Conservation (phyloP, 495 filamentous ascomycete species). For the Penicillium longicatenatum region DNA sequence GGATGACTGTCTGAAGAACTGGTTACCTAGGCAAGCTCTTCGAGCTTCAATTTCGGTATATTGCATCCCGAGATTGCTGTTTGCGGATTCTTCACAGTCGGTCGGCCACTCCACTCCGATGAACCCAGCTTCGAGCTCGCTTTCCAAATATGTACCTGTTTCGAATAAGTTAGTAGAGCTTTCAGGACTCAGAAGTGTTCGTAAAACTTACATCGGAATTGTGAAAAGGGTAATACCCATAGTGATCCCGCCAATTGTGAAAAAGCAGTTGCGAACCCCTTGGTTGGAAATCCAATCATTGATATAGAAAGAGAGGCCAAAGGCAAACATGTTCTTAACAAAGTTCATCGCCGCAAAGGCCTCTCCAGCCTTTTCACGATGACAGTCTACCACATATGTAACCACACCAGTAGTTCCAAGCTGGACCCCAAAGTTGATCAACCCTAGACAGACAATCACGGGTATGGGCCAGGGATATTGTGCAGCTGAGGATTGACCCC, state of each 20-base stretch:
- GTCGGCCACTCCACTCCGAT: conserved; percentile 27
- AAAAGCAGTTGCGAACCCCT: conserved; percentile 40
- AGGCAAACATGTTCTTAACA: conserved; percentile 43
- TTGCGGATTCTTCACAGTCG: conserved; percentile 11
- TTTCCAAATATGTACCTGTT: conserved; percentile 36
- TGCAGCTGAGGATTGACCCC: conserved; percentile 34
- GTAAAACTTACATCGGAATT: conserved; percentile 37
- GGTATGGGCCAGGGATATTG: conserved; percentile 40
- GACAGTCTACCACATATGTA: conserved; percentile 45
- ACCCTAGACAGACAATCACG: conserved; percentile 43
- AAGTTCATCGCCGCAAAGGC: conserved; percentile 47
- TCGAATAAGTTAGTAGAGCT: not conserved
- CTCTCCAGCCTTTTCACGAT: conserved; percentile 43
- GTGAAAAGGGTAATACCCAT: conserved; percentile 38
- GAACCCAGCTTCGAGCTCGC: conserved; percentile 31
- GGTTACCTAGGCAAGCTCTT: not conserved
- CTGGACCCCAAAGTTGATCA: conserved; percentile 48
- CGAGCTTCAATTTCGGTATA: not conserved
- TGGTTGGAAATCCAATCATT: conserved; percentile 42
- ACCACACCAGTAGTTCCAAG: conserved; percentile 42
- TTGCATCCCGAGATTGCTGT: not conserved
- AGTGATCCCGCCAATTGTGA: conserved; percentile 41
- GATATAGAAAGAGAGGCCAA: conserved; percentile 39
- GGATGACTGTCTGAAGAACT: conserved; percentile 8
- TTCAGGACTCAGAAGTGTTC: not conserved